These are phyloP conservation scores for Rubroshorea leprosula DNA, from an alignment of 345 rosid genomes.

Conservation along the genomic window DNA sequence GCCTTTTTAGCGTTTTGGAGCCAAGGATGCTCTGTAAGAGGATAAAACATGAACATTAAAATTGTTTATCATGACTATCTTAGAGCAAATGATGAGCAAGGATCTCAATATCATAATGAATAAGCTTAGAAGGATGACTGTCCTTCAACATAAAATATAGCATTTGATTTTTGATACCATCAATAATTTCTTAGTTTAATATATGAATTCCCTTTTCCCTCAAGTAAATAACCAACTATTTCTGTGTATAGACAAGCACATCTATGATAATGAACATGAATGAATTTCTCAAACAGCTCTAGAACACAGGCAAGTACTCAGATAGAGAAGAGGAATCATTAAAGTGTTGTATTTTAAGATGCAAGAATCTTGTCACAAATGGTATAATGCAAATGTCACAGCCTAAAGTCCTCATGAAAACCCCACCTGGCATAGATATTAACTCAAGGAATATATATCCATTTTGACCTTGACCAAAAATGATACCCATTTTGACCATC, in stretches of 20 bases:
- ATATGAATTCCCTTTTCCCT: not conserved
- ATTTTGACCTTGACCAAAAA: too few species aligned
- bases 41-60: constrained; percentile 10
- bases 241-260: not conserved
- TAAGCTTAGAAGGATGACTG: not conserved
- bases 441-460: too few species aligned
- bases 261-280: not conserved
- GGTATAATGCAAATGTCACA: too few species aligned
- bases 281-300: not conserved
- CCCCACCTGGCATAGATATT: too few species aligned
- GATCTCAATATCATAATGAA: not conserved
- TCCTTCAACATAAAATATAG: not conserved
- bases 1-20: constrained; percentile 97
- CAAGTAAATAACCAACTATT: too few species aligned
- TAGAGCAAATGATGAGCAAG: constrained; percentile 3
- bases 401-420: too few species aligned
- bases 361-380: too few species aligned
- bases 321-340: too few species aligned
- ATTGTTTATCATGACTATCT: not conserved
- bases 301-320: not conserved
- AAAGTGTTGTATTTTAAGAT: too few species aligned
- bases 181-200: not conserved
- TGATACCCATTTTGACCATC: not conserved
- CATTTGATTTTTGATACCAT: not conserved
- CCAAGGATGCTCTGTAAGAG: constrained; percentile 87